Conservation (phyloP, 106 monocot genomes). For the Cymbidium sinense region DNA sequence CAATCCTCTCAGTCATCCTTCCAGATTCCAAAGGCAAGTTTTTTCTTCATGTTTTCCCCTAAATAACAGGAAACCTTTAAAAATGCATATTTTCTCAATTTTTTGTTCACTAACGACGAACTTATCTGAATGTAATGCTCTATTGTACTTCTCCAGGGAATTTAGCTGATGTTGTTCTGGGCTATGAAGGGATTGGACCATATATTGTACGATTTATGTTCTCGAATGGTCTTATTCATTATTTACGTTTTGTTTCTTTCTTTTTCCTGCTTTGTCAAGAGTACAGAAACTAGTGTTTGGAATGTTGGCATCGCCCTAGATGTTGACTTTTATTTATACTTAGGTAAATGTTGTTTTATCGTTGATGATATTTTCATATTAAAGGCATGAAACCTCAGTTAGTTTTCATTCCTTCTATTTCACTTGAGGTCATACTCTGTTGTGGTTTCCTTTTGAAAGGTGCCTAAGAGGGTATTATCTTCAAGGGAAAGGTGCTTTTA, state of each 20-base stretch:
- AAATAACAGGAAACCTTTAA: neutral
- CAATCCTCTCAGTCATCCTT: slow-evolving; percentile 43
- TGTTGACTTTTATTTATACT: no score
- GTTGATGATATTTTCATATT: no score
- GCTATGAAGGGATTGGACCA: slow-evolving; percentile 38
- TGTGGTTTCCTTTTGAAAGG: no score
- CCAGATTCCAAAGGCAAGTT: slow-evolving; percentile 45
- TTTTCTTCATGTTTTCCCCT: slow-evolving; percentile 1
- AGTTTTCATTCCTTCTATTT: no score
- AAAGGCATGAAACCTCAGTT: no score
- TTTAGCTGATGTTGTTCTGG: slow-evolving; percentile 59
- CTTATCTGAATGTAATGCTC: neutral
- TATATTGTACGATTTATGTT: slow-evolving; percentile 36
- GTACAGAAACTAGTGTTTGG: neutral
- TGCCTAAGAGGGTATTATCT: no score
- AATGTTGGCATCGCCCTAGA: no score
- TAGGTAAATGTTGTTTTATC: no score
- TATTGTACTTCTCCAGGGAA: slow-evolving; percentile 32
- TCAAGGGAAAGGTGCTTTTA: no score
- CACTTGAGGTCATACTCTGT: no score
- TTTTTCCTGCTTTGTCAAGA: neutral
- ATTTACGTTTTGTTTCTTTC: neutral
- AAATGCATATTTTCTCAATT: neutral
- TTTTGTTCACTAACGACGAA: neutral
- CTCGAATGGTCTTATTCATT: neutral